phyloP scores from a whole-genome alignment of 169 alveolate species.

The Cryptosporidium canis region DNA sequence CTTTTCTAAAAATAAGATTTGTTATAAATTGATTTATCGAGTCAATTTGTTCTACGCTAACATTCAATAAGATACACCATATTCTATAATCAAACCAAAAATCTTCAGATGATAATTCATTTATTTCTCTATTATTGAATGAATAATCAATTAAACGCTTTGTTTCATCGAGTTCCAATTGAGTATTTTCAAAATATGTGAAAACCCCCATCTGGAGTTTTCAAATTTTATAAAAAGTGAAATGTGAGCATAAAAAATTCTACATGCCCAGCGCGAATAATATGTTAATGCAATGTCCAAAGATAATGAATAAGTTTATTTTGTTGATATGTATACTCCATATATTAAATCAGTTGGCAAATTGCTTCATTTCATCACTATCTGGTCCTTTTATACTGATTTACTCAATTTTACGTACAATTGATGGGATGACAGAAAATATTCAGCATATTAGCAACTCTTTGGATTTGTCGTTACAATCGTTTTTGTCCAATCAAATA shows the following conservation, averaged over 20 bases:
- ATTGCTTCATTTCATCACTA: slow-evolving; percentile 24
- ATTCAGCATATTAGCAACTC: slow-evolving; percentile 60
- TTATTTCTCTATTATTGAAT: neutral
- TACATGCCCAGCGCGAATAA: neutral
- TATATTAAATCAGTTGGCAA: neutral
- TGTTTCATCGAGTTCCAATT: neutral
- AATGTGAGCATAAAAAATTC: neutral
- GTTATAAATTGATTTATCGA: slow-evolving; percentile 37
- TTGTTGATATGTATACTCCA: neutral
- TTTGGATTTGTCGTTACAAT: slow-evolving; percentile 53
- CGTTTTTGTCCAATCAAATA: slow-evolving; percentile 51
- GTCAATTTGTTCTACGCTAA: neutral
- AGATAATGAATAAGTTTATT: neutral
- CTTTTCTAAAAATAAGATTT: neutral
- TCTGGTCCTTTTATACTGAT: slow-evolving; percentile 40
- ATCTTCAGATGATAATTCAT: neutral
- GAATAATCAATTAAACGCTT: neutral
- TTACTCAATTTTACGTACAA: slow-evolving; percentile 61
- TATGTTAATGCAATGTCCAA: neutral
- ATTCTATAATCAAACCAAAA: slow-evolving; percentile 62
- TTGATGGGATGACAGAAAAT: slow-evolving; percentile 61
- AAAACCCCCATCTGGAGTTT: neutral
- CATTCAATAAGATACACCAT: slow-evolving; percentile 43
- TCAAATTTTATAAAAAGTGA: neutral
- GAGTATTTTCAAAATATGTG: neutral